Base-by-base conservation (phyloP, 2,329 filamentous ascomycete species). In the Diaporthe sp. region DNA sequence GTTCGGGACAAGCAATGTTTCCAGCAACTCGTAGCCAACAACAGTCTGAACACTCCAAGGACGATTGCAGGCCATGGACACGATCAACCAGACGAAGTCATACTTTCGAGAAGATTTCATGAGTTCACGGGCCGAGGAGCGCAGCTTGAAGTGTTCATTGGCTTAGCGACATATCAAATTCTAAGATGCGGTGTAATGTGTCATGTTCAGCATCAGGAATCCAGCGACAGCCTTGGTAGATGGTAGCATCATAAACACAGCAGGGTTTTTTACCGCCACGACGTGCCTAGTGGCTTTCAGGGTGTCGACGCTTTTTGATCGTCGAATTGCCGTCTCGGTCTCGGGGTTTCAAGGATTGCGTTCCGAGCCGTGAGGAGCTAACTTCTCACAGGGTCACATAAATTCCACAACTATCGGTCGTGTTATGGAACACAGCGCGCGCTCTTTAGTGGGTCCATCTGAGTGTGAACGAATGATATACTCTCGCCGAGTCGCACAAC, bases 381-480 rank as follows among this genome's bases (percentile, higher is more conserved):
- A 22, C 25, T 35, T 13, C 22, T 40, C 22, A 33, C 7, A 2
- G 2, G 17, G 28, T 33, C 17, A 66, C 19, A 13, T 33, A 33
- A 1, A 28, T 33, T 30, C 25, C 19, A 10, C 25, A 47, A 33
- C 28, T 15, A 35, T 35, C 10, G 9, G 22, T 38, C 52, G 22
- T 38, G 13, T 3, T 28, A n/a, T 40, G 64, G 45, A 54, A 38
- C 45, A n/a, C 30, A 68, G 64, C 64, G 64, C 64, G 64, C 64
- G 61, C 64, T 68, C 30, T 38, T 17, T 25, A 54, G 64, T 54
- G 64, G 64, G 64, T 40, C 64, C 5, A 8, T 3, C 13, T 12
- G 6, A 4, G n/a, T n/a, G 3, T 54, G 47, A 35, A 15, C 64
- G 33, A 68, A 68, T 68, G n/a, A 22, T 38, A 19, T 13, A 25